Percentiles rank a stretch among this genome's conserved stretches.
These are phyloP conservation scores for Pyrus hybrid DNA, from an alignment of 331 rosid genomes.

Conservation along the genomic window DNA sequence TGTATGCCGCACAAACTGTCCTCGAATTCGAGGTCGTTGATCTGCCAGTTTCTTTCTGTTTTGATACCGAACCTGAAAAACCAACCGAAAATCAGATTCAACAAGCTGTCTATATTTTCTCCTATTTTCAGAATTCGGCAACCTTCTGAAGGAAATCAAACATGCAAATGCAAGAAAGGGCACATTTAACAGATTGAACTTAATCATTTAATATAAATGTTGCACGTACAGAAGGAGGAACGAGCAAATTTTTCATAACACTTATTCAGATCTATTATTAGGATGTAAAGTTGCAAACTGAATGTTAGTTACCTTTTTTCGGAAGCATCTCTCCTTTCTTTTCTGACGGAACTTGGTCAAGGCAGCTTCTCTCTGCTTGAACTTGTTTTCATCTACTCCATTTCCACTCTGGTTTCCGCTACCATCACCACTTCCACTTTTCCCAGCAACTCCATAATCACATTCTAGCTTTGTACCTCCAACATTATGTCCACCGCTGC, in stretches of 20 bases:
- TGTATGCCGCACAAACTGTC: slow-evolving; percentile 61
- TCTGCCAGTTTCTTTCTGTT: slow-evolving; percentile 69
- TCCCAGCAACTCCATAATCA: slow-evolving; percentile 37
- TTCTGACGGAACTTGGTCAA: slow-evolving; percentile 70
- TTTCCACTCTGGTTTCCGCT: slow-evolving; percentile 51
- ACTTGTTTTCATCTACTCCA: slow-evolving; percentile 40
- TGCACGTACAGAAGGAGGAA: not conserved
- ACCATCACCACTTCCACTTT: slow-evolving; percentile 57
- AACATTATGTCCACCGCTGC: slow-evolving; percentile 41
- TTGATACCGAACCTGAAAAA: slow-evolving; percentile 59
- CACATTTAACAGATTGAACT: not conserved
- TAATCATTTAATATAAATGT: not conserved
- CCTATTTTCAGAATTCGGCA: not conserved
- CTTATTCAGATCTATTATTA: not conserved
- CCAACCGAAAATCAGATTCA: slow-evolving; percentile 11
- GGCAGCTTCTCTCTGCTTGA: slow-evolving; percentile 68
- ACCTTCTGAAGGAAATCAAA: not conserved
- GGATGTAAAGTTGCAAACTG: not conserved
- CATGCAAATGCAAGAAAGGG: not conserved
- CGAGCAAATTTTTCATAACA: not conserved
- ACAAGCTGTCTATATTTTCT: not conserved
- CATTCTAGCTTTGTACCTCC: slow-evolving; percentile 55
- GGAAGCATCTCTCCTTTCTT: slow-evolving; percentile 69
- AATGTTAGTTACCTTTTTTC: slow-evolving; percentile 48
- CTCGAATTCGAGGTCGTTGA: slow-evolving; percentile 60